These are phyloP conservation scores for Linanthus parryae DNA, from an alignment of 148 eudicot species.

Conservation along the genomic window DNA sequence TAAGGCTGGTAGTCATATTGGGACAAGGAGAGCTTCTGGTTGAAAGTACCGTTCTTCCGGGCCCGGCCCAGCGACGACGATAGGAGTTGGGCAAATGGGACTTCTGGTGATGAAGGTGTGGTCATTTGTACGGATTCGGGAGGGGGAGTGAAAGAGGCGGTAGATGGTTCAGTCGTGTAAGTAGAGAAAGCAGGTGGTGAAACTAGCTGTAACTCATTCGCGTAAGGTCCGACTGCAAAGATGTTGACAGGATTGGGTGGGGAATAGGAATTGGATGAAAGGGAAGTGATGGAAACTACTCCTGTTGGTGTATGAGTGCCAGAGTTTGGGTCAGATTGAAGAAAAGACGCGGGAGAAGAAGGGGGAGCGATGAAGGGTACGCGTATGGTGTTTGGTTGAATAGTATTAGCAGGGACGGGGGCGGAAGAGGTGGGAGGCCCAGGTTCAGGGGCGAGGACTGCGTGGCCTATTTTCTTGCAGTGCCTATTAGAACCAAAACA, in stretches of 20 bases:
- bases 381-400: slow-evolving; percentile 40
- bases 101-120: slow-evolving; percentile 93
- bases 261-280: slow-evolving; percentile 39
- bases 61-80: slow-evolving; percentile 61
- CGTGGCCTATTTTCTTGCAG: slow-evolving; percentile 69
- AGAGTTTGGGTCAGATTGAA: slow-evolving; percentile 82
- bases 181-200: slow-evolving; percentile 94
- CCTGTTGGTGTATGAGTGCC: slow-evolving; percentile 73
- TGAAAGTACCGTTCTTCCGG: slow-evolving; percentile 52
- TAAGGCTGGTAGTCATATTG: slow-evolving; percentile 64
- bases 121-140: slow-evolving; percentile 71
- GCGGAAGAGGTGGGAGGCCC: slow-evolving; percentile 20
- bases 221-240: slow-evolving; percentile 80
- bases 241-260: slow-evolving; percentile 44
- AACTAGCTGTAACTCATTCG: slow-evolving; percentile 84
- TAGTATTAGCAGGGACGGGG: slow-evolving; percentile 33
- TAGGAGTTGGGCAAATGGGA: slow-evolving; percentile 84
- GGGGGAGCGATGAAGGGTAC: slow-evolving; percentile 88
- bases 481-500: slow-evolving; percentile 72
- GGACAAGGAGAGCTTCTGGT: slow-evolving; percentile 47
- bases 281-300: slow-evolving; percentile 40
- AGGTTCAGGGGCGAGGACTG: slow-evolving; percentile 71
- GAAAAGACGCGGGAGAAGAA: slow-evolving; percentile 83
- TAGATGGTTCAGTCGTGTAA: slow-evolving; percentile 79
- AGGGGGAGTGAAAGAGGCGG: slow-evolving; percentile 91